phyloP scores from a whole-genome alignment of 148 eudicot genomes.

The Vaccinium myrtillus region DNA sequence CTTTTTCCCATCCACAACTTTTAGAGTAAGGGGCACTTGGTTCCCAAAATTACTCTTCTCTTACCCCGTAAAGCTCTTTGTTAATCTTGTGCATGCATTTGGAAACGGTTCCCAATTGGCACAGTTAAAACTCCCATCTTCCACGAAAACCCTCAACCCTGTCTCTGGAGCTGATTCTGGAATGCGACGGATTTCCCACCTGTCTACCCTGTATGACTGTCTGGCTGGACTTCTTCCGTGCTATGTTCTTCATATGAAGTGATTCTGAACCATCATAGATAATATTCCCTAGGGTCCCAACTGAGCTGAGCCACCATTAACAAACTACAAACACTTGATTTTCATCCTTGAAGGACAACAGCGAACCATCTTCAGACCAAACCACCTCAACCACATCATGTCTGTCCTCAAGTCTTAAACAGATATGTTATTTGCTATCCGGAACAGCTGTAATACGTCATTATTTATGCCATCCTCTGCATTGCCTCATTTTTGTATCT shows the following conservation, averaged over 20 bases:
- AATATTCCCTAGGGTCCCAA: background rate
- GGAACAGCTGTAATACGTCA: background rate
- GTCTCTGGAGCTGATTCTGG: background rate
- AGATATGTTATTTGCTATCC: background rate
- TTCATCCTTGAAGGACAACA: background rate
- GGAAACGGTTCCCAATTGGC: background rate
- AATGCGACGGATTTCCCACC: background rate
- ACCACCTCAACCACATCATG: background rate
- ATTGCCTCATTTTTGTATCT: background rate
- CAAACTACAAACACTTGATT: background rate
- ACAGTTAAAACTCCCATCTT: background rate
- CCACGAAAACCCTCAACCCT: background rate
- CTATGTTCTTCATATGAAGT: background rate
- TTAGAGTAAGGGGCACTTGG: background rate
- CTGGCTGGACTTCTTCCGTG: background rate
- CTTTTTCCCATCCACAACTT: background rate
- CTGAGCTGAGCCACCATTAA: background rate
- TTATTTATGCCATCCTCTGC: background rate
- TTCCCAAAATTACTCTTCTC: background rate
- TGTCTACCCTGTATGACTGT: background rate
- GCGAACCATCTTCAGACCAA: background rate
- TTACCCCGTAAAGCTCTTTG: background rate
- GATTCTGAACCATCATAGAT: background rate
- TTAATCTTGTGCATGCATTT: background rate
- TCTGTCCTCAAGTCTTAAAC: background rate